These are phyloP conservation scores for Akebia trifoliata DNA, from an alignment of 164 flowering plant species.

Conservation along the genomic window DNA sequence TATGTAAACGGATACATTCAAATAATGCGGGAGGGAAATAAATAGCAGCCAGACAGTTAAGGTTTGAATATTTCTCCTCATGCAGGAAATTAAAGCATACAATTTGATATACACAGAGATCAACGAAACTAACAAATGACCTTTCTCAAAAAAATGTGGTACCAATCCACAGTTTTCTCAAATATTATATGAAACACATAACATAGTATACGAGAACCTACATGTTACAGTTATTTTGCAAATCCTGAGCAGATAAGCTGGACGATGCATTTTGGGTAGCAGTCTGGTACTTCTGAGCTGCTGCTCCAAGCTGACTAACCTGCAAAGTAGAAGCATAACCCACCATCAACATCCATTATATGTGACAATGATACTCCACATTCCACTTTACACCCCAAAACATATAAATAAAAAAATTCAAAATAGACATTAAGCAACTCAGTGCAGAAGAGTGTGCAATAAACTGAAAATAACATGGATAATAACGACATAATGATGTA, in stretches of 20 bases:
- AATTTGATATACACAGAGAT: no score
- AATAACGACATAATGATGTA: no score
- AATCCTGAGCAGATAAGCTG: slow-evolving; percentile 60
- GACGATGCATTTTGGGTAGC: slow-evolving; percentile 80
- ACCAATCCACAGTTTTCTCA: background rate
- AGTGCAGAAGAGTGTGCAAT: no score
- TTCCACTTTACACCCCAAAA: background rate
- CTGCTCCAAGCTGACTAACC: slow-evolving; percentile 95
- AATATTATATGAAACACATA: background rate
- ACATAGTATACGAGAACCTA: slow-evolving; percentile 26
- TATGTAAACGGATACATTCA: no score
- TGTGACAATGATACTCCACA: background rate
- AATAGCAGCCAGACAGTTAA: no score
- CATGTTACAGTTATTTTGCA: slow-evolving; percentile 90
- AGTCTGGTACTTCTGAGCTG: slow-evolving; percentile 92
- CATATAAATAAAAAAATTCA: no score
- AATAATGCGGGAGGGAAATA: no score
- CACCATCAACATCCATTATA: slow-evolving; percentile 3
- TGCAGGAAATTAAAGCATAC: no score
- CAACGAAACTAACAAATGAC: background rate
- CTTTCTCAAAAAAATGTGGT: background rate
- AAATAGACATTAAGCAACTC: no score
- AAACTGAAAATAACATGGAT: no score
- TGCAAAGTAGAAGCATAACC: slow-evolving; percentile 23
- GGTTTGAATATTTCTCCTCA: no score